A percentile compares a stretch with the other conserved stretches of the same genome.
Conservation (phyloP, 169 alveolate species). For the Plasmodium billcollinsi region DNA sequence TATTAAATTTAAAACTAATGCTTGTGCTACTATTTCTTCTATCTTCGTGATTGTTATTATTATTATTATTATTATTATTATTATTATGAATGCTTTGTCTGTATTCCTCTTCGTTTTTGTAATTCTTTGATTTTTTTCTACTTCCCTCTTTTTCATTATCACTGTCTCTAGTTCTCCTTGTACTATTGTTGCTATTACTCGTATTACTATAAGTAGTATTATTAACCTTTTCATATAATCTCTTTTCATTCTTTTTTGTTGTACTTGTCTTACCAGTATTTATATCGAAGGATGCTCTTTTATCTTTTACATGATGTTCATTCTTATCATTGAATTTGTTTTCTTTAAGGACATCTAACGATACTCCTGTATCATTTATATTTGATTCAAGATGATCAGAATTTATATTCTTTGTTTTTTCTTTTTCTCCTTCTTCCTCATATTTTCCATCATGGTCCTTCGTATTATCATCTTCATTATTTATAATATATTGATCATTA, state of each 20-base stretch:
- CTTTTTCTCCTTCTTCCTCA: neutral
- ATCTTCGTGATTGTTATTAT: neutral
- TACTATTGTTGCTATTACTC: conserved; percentile 40
- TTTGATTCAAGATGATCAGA: neutral
- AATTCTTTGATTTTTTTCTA: conserved; percentile 36
- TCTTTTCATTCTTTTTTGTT: conserved; percentile 33
- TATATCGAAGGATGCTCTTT: neutral
- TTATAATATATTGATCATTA: neutral
- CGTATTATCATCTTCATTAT: neutral
- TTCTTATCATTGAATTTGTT: neutral
- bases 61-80: neutral
- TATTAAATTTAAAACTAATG: neutral
- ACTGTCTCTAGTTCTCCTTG: conserved; percentile 12
- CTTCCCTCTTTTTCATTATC: conserved; percentile 33
- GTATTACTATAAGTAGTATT: conserved; percentile 18
- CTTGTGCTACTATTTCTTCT: neutral
- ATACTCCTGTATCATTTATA: neutral
- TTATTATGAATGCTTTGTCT: neutral
- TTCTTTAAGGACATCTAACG: neutral
- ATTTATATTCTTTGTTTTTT: neutral
- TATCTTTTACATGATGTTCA: neutral
- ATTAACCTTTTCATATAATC: conserved; percentile 46
- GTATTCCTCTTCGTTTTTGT: conserved; percentile 11
- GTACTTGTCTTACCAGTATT: conserved; percentile 10
- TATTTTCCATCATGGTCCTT: neutral